Evolutionary conservation across 2,329 filamentous ascomycete genomes (phyloP).

Genomic region (Phaeoacremonium minimum): DNA sequence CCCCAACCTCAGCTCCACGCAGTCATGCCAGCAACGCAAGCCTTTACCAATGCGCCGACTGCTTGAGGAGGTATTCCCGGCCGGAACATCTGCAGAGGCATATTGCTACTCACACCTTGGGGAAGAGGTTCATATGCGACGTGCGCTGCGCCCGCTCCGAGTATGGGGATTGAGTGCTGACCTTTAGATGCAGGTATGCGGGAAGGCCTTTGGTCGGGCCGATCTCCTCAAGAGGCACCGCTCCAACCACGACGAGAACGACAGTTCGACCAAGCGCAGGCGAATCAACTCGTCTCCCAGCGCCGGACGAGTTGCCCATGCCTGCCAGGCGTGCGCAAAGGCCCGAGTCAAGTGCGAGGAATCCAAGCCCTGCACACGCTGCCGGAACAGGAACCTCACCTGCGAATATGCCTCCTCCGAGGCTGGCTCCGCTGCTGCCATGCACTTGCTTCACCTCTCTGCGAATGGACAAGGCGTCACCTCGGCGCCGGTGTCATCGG

Average conservation of each 20-base stretch:
- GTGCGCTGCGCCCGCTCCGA: no score
- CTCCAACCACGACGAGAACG: conserved; percentile 42
- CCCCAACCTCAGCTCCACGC: conserved; percentile 7
- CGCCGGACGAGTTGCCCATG: conserved; percentile 46
- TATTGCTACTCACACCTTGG: conserved; percentile 45
- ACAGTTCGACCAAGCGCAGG: conserved; percentile 40
- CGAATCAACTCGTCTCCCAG: conserved; percentile 38
- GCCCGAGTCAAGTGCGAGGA: conserved; percentile 54
- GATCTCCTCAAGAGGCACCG: conserved; percentile 50
- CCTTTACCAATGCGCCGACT: conserved; percentile 45
- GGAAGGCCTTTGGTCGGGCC: conserved; percentile 49
- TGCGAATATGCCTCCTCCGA: conserved; percentile 37
- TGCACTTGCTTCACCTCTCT: conserved; percentile 39
- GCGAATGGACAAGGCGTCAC: conserved; percentile 23
- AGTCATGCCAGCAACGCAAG: conserved; percentile 19
- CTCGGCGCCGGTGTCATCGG: no score
- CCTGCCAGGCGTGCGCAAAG: conserved; percentile 45
- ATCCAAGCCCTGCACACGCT: conserved; percentile 48
- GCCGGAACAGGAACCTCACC: conserved; percentile 37
- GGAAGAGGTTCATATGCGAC: conserved; percentile 42
- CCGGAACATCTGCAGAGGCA: conserved; percentile 50
- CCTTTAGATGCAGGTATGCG: conserved; percentile 33
- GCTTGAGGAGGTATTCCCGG: conserved; percentile 45
- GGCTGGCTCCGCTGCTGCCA: conserved; percentile 31
- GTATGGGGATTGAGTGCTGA: no score